A percentile compares a stretch with the other conserved stretches of the same genome.
Evolutionary conservation across 805 yeast species (phyloP).

Genomic region (Vanderwaltozyma tropicalis): DNA sequence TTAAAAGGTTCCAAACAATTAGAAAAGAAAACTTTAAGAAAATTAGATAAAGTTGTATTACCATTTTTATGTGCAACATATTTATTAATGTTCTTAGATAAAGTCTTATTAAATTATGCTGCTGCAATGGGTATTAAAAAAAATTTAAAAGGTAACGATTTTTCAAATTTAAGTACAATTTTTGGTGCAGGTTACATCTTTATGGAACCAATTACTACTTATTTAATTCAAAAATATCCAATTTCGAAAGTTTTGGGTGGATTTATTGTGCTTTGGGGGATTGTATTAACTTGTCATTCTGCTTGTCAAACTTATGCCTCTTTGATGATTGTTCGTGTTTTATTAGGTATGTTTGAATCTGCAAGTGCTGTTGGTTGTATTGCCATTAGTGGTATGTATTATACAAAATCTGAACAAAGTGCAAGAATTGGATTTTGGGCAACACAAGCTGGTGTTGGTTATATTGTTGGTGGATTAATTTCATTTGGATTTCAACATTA

Average conservation of each 20-base stretch:
- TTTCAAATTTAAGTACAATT: slow-evolving; percentile 43
- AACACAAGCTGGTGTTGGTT: slow-evolving; percentile 44
- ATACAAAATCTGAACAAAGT: slow-evolving; percentile 42
- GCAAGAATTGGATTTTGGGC: slow-evolving; percentile 48
- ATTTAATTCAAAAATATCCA: slow-evolving; percentile 42
- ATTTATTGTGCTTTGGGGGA: slow-evolving; percentile 45
- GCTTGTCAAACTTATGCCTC: slow-evolving; percentile 44
- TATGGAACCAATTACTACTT: slow-evolving; percentile 42
- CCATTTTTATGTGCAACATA: slow-evolving; percentile 44
- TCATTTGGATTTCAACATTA: slow-evolving; percentile 48
- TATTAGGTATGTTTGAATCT: slow-evolving; percentile 46
- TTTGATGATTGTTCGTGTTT: slow-evolving; percentile 43
- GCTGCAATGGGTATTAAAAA: slow-evolving; percentile 54
- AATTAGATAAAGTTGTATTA: slow-evolving; percentile 40
- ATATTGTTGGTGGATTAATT: slow-evolving; percentile 36
- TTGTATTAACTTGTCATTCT: slow-evolving; percentile 40
- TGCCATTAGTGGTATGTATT: slow-evolving; percentile 53
- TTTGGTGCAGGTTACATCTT: slow-evolving; percentile 44
- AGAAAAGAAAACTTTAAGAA: slow-evolving; percentile 20
- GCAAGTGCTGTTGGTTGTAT: slow-evolving; percentile 48
- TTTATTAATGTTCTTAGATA: slow-evolving; percentile 49
- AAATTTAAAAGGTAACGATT: slow-evolving; percentile 38
- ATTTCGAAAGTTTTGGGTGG: slow-evolving; percentile 40
- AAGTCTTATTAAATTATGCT: slow-evolving; percentile 48
- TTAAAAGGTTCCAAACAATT: slow-evolving; percentile 21